Evolutionary conservation across 164 flowering plant species (phyloP).

Genomic region (Stephania japonica): DNA sequence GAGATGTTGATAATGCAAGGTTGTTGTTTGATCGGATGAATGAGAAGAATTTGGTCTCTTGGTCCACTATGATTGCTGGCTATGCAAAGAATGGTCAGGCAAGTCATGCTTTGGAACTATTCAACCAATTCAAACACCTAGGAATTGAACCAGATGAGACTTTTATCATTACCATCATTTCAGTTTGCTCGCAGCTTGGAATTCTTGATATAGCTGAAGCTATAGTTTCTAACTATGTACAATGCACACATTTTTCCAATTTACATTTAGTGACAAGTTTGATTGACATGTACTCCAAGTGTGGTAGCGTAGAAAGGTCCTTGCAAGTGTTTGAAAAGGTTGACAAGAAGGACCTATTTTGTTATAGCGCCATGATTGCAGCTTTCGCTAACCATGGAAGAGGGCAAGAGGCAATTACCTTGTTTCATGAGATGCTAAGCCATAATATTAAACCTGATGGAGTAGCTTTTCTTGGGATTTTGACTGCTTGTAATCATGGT

Average conservation of each 20-base stretch:
- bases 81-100: conserved; percentile 35
- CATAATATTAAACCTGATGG: conserved; percentile 32
- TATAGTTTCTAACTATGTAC: conserved; percentile 12
- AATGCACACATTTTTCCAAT: conserved; percentile 18
- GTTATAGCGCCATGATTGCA: conserved; percentile 38
- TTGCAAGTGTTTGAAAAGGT: conserved; percentile 27
- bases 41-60: conserved; percentile 35
- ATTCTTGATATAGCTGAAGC: conserved; percentile 26
- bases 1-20: conserved; percentile 24
- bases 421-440: conserved; percentile 29
- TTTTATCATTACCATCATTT: conserved; percentile 26
- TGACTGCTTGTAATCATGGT: conserved; percentile 42
- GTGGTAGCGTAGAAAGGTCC: conserved; percentile 32
- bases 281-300: conserved; percentile 38
- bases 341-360: conserved; percentile 26
- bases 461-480: conserved; percentile 32
- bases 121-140: conserved; percentile 20
- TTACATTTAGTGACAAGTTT: conserved; percentile 25
- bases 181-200: conserved; percentile 40
- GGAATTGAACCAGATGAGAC: conserved; percentile 33
- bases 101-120: conserved; percentile 24
- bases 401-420: conserved; percentile 26
- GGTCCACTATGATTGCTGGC: conserved; percentile 38
- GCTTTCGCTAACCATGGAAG: conserved; percentile 40
- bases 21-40: conserved; percentile 34